phyloP scores from a whole-genome alignment of 2,329 filamentous ascomycete species.

The Talaromyces sp. region DNA sequence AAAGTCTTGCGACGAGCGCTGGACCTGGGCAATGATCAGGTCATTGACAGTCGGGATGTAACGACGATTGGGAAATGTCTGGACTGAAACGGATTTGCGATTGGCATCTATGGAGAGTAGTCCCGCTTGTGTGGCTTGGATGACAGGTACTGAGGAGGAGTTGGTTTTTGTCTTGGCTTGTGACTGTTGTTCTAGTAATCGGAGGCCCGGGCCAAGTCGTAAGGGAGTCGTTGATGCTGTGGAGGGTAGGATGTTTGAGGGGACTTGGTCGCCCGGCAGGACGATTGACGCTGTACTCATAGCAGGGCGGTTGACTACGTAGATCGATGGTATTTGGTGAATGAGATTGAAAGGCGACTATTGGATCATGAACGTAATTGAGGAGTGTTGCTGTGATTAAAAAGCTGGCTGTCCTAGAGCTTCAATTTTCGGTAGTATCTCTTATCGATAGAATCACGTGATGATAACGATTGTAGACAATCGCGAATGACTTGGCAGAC shows the following conservation, averaged over 20 bases:
- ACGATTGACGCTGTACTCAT: slow-evolving; percentile 66
- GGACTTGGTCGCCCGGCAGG: slow-evolving; percentile 76
- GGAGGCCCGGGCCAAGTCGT: slow-evolving; percentile 78
- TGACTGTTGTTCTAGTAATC: slow-evolving; percentile 68
- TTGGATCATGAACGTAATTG: background rate
- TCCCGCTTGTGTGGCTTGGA: slow-evolving; percentile 37
- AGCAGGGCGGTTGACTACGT: background rate
- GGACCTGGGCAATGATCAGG: slow-evolving; percentile 81
- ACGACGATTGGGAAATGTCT: slow-evolving; percentile 48
- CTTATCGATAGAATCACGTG: slow-evolving; percentile 20
- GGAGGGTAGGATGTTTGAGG: slow-evolving; percentile 63
- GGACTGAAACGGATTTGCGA: slow-evolving; percentile 37
- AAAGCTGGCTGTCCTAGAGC: background rate
- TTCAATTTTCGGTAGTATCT: background rate
- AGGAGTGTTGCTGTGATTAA: background rate
- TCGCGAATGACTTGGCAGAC: background rate
- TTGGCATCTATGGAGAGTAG: slow-evolving; percentile 38
- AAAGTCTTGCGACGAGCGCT: slow-evolving; percentile 69
- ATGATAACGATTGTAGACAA: background rate
- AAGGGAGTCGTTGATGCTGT: slow-evolving; percentile 63
- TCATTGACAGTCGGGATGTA: slow-evolving; percentile 80
- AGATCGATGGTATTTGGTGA: background rate
- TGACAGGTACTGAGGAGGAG: slow-evolving; percentile 41
- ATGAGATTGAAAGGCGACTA: background rate
- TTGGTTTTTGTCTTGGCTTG: slow-evolving; percentile 66